Percentiles rank a stretch among this genome's conserved stretches.
Conservation (phyloP, 805 yeast species). For the Naumovozyma castellii region DNA sequence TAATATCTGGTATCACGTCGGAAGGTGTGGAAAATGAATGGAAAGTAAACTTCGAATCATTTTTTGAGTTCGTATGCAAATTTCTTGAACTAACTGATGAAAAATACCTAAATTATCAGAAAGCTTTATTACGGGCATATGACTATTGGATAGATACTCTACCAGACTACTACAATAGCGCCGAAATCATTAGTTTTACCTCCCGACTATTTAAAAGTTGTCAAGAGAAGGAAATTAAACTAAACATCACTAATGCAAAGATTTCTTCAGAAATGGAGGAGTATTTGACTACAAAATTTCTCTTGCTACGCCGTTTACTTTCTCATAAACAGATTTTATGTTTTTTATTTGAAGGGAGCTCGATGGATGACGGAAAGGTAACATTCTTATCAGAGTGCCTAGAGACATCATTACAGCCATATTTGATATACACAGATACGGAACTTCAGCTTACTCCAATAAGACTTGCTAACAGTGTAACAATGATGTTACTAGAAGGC, state of each 20-base stretch:
- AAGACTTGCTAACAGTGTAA: conserved; percentile 52
- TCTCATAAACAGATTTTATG: conserved; percentile 27
- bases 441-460: conserved; percentile 42
- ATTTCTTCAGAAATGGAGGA: conserved; percentile 31
- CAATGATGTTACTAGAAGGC: conserved; percentile 41
- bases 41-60: conserved; percentile 17
- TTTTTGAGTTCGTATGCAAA: conserved; percentile 29
- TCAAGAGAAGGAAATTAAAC: conserved; percentile 13
- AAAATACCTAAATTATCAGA: conserved; percentile 49
- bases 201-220: conserved; percentile 15
- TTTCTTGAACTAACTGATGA: conserved; percentile 43
- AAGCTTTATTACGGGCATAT: conserved; percentile 48
- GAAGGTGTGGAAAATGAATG: conserved; percentile 16
- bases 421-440: conserved; percentile 37
- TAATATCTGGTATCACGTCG: conserved; percentile 30
- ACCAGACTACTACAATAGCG: conserved; percentile 11
- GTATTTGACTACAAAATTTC: conserved; percentile 51
- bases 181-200: conserved; percentile 12
- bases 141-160: conserved; percentile 45
- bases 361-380: conserved; percentile 7
- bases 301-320: conserved; percentile 49
- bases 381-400: conserved; percentile 39
- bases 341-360: conserved; percentile 4
- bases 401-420: conserved; percentile 50
- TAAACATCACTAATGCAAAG: conserved; percentile 4